A percentile compares a stretch with the other conserved stretches of the same genome.
Conservation (phyloP, 371 early-diverging fungal species). For the Rhizopus microsporus region DNA sequence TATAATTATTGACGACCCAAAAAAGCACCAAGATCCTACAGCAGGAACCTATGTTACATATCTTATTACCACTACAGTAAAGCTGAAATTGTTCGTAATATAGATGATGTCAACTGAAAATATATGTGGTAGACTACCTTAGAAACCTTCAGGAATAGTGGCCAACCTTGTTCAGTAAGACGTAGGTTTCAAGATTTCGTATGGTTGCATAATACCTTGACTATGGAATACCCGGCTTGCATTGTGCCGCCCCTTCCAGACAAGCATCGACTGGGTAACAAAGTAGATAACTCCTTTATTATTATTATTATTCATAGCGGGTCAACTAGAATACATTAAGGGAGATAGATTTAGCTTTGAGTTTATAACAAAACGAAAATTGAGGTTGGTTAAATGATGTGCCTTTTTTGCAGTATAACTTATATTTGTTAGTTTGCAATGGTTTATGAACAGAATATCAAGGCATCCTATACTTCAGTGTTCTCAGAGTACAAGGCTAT, state of each 20-base stretch:
- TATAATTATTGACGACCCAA: slow-evolving; percentile 73
- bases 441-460: slow-evolving; percentile 81
- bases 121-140: slow-evolving; percentile 17
- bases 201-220: slow-evolving; percentile 73
- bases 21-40: slow-evolving; percentile 85
- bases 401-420: not conserved
- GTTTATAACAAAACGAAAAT: slow-evolving; percentile 80
- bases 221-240: slow-evolving; percentile 69
- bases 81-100: not conserved
- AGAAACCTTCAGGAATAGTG: slow-evolving; percentile 10
- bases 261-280: slow-evolving; percentile 79
- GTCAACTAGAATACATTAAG: slow-evolving; percentile 73
- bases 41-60: slow-evolving; percentile 80
- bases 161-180: slow-evolving; percentile 48
- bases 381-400: slow-evolving; percentile 37
- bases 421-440: slow-evolving; percentile 55
- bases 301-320: not conserved
- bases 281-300: not conserved
- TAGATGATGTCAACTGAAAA: slow-evolving; percentile 1
- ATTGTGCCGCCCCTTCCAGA: slow-evolving; percentile 91
- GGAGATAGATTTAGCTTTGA: slow-evolving; percentile 90
- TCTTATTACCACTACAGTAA: slow-evolving; percentile 75
- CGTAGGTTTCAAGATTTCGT: slow-evolving; percentile 91
- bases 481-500: slow-evolving; percentile 68
- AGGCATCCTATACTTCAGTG: slow-evolving; percentile 84